Evolutionary conservation across 1,284 basidiomycete genomes (phyloP), one percentile per base, ranked within the genome.

Genomic region (Dichomitus squalens): DNA sequence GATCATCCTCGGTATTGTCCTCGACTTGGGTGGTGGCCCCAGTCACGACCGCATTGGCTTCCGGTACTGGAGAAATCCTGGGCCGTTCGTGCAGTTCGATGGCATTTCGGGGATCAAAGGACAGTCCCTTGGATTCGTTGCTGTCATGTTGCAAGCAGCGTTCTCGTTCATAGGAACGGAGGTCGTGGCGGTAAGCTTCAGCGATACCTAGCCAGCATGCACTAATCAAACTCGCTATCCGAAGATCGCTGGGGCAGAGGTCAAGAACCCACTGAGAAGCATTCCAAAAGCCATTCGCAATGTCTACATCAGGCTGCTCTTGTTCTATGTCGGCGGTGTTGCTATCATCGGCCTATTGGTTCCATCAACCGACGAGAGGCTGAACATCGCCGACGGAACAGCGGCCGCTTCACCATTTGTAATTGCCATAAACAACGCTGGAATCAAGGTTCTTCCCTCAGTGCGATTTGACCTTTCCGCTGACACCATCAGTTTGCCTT

Each of bases 401-500:
- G 92, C 92, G 46, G 83, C 84, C 7, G 82, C 82, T n/a, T 92
- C 89, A 14, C 93, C 92, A 1, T 94, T 93, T 73, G 92, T 94
- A 60, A 91, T 94, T 66, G 92, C 90, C 5, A 88, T 88, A 69
- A 72, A 83, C 66, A 79, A 77, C 39, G 88, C 92, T 1, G 87
- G 90, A 33, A 95, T 95, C 74, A 83, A 83, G 60, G 80, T 77
- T 9, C 75, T 95, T 3, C 91, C 92, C 85, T 93, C 66, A 85
- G 90, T 31, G 11, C 5, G 29, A 31, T 6, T 11, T 31, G 29
- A 31, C 29, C 29, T 31, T n/a, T n/a, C n/a, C n/a, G n/a, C n/a
- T n/a, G n/a, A 31, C 11, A 31, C 11, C 11, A 6, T 31, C 29
- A 31, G 5, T 31, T 6, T 6, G 29, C 29, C 11, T 5, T 31